Conservation (phyloP, 1,284 basidiomycete genomes). For the Ganoderma boninense region DNA sequence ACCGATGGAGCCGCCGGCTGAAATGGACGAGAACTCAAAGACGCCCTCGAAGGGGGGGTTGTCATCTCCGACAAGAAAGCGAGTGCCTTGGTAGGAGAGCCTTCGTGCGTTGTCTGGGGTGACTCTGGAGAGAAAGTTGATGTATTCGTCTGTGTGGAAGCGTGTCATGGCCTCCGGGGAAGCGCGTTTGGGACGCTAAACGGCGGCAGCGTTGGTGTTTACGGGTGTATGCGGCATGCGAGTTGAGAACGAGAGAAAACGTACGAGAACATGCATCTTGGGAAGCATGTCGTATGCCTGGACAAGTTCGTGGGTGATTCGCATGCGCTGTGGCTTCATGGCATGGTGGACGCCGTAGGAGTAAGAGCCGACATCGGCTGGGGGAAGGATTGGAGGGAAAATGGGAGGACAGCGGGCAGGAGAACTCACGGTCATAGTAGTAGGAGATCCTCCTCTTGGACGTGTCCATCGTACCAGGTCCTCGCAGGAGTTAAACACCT, state of each 20-base stretch:
- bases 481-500: background rate
- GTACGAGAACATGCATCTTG: slow-evolving; percentile 90
- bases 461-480: slow-evolving; percentile 13
- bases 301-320: slow-evolving; percentile 93
- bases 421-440: slow-evolving; percentile 35
- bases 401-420: background rate
- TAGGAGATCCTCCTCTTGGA: slow-evolving; percentile 37
- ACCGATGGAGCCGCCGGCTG: slow-evolving; percentile 93
- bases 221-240: background rate
- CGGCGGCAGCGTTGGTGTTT: slow-evolving; percentile 49
- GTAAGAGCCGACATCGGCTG: slow-evolving; percentile 83
- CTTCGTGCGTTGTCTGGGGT: slow-evolving; percentile 89
- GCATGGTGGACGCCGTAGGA: slow-evolving; percentile 91
- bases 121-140: slow-evolving; percentile 89
- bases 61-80: slow-evolving; percentile 93
- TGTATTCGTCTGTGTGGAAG: slow-evolving; percentile 98
- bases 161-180: slow-evolving; percentile 86
- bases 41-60: slow-evolving; percentile 97
- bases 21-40: slow-evolving; percentile 97
- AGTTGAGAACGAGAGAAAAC: slow-evolving; percentile 37
- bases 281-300: slow-evolving; percentile 90
- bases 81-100: slow-evolving; percentile 83
- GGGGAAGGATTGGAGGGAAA: background rate
- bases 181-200: slow-evolving; percentile 83
- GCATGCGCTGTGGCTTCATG: slow-evolving; percentile 96